A percentile compares a stretch with the other conserved stretches of the same genome.
Evolutionary conservation across 768 basidiomycete species (phyloP).

Genomic region (Antrodiella citrinella): DNA sequence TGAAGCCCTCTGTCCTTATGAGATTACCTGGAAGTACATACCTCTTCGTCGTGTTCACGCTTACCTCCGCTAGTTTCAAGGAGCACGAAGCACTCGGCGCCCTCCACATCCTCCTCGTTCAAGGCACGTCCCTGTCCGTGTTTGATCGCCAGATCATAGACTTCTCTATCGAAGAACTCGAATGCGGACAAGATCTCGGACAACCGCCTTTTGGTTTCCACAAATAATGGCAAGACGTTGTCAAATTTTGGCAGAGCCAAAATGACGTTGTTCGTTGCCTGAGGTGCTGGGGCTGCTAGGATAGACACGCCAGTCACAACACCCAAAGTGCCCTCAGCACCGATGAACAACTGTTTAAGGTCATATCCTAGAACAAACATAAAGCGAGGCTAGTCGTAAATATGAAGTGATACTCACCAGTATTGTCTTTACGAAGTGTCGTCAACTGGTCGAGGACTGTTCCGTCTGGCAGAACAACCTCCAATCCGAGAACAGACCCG

Average conservation of each 20-base stretch:
- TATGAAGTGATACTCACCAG: conserved; percentile 43
- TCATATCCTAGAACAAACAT: conserved; percentile 68
- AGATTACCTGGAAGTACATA: conserved; percentile 21
- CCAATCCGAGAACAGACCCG: conserved; percentile 89
- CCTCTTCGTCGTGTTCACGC: conserved; percentile 90
- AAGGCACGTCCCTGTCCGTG: conserved; percentile 77
- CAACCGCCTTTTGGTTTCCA: conserved; percentile 69
- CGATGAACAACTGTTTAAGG: conserved; percentile 96
- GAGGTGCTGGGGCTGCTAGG: conserved; percentile 75
- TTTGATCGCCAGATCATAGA: conserved; percentile 77
- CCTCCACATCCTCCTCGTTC: conserved; percentile 62
- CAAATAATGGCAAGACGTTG: conserved; percentile 80
- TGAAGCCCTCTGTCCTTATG: too few relatives aligned
- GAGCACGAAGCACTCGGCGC: conserved; percentile 83
- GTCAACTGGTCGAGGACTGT: conserved; percentile 84
- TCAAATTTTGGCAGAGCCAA: conserved; percentile 83
- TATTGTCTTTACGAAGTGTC: conserved; percentile 95
- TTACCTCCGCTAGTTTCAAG: conserved; percentile 93
- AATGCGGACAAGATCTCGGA: conserved; percentile 97
- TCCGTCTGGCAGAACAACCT: conserved; percentile 92
- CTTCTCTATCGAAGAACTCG: conserved; percentile 88
- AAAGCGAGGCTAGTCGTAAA: neutral
- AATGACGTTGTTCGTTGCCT: conserved; percentile 86
- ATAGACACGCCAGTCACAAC: conserved; percentile 94
- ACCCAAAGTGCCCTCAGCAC: conserved; percentile 93